A percentile compares a stretch with the other conserved stretches of the same genome.
Evolutionary conservation across 805 yeast genomes (phyloP).

Genomic region (Cyberlindnera meyerae): DNA sequence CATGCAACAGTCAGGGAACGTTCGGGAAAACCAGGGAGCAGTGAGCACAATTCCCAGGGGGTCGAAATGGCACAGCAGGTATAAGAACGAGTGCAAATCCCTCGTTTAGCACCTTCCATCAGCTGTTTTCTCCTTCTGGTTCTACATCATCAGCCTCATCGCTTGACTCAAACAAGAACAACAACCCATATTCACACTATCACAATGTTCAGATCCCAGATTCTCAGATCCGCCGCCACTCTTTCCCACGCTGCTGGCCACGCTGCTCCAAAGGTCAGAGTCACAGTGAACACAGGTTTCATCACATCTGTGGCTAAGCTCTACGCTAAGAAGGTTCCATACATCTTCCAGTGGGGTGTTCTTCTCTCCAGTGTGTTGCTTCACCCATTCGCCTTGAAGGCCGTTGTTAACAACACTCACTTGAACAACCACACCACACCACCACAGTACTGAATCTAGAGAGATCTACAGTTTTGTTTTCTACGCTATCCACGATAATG

Average conservation of each 20-base stretch:
- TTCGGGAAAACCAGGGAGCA: too few relatives aligned
- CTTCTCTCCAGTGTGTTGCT: constrained; percentile 15
- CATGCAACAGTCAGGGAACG: too few relatives aligned
- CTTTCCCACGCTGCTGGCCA: constrained; percentile 17
- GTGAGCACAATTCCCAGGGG: too few relatives aligned
- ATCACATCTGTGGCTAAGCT: constrained; percentile 9
- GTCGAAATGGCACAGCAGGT: too few relatives aligned
- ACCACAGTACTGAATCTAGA: constrained; percentile 3
- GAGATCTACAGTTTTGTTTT: neutral
- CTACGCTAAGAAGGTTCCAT: constrained; percentile 20
- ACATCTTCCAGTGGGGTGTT: constrained; percentile 21
- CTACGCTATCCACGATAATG: neutral
- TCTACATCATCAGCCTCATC: neutral
- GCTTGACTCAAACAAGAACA: neutral
- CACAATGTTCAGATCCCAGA: constrained; percentile 24
- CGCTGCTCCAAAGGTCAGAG: constrained; percentile 18
- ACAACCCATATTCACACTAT: constrained; percentile 1
- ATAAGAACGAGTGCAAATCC: too few relatives aligned
- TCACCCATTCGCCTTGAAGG: constrained; percentile 23
- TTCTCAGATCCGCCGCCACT: constrained; percentile 26
- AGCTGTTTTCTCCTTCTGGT: neutral
- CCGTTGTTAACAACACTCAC: constrained; percentile 5
- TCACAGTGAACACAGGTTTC: constrained; percentile 16
- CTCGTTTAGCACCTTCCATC: constrained; percentile 1
- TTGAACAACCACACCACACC: constrained; percentile 6